Conservation (phyloP, 1,284 basidiomycete genomes). For the Volvariella surrecta region DNA sequence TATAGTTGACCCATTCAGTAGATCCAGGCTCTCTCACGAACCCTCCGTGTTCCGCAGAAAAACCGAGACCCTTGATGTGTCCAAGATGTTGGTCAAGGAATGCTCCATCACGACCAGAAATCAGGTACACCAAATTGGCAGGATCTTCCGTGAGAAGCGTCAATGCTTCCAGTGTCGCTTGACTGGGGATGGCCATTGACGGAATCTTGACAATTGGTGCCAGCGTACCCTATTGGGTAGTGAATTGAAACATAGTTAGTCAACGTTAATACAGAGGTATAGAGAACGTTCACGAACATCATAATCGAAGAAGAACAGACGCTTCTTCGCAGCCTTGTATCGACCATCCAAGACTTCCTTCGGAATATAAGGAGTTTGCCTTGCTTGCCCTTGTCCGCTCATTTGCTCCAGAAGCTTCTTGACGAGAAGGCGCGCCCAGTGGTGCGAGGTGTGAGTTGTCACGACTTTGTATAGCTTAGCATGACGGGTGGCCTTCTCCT, state of each 20-base stretch:
- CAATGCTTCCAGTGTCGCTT: constrained; percentile 71
- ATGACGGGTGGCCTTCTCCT: constrained; percentile 78
- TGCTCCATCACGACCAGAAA: constrained; percentile 91
- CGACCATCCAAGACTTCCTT: constrained; percentile 50
- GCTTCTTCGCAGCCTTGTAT: constrained; percentile 72
- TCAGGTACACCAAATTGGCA: constrained; percentile 91
- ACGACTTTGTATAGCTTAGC: constrained; percentile 76
- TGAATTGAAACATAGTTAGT: constrained; percentile 1
- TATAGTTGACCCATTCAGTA: constrained; percentile 81
- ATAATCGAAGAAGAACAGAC: constrained; percentile 94
- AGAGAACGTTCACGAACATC: constrained; percentile 49
- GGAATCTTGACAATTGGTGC: constrained; percentile 96
- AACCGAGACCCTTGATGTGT: constrained; percentile 75
- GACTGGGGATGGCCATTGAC: constrained; percentile 79
- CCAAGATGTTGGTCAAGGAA: constrained; percentile 93
- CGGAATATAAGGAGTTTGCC: constrained; percentile 83
- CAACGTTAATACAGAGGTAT: constrained; percentile 3
- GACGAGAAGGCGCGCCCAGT: constrained; percentile 91
- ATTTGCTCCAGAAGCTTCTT: constrained; percentile 85
- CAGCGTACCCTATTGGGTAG: constrained; percentile 68
- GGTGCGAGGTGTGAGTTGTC: constrained; percentile 89
- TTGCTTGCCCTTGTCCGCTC: constrained; percentile 74
- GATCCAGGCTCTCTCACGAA: constrained; percentile 76
- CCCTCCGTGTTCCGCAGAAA: constrained; percentile 95
- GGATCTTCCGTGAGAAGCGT: constrained; percentile 70